Percentiles rank a stretch among this genome's conserved stretches.
Conservation (phyloP, 306 rosid genomes). For the Parietaria judaica region DNA sequence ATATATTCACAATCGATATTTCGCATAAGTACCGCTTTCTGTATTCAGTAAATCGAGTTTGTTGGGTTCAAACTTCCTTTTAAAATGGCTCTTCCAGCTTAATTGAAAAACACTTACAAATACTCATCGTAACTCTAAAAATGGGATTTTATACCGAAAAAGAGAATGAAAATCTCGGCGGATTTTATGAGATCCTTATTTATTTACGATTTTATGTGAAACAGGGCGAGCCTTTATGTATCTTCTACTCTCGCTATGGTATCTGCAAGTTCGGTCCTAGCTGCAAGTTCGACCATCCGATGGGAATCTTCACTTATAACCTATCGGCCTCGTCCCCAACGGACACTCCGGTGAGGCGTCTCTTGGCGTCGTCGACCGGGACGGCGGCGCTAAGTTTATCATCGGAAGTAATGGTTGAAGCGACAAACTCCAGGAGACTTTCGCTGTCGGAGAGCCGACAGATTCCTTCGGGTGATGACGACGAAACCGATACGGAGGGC, state of each 20-base stretch:
- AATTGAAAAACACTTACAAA: too few species aligned
- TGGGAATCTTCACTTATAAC: slow-evolving; percentile 78
- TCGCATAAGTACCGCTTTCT: too few species aligned
- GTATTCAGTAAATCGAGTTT: too few species aligned
- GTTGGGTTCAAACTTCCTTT: too few species aligned
- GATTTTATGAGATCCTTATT: too few species aligned
- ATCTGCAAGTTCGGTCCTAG: slow-evolving; percentile 98
- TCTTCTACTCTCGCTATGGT: slow-evolving; percentile 91
- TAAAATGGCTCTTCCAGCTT: too few species aligned
- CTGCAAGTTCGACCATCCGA: slow-evolving; percentile 98
- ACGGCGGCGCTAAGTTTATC: slow-evolving; percentile 69
- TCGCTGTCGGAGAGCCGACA: slow-evolving; percentile 76
- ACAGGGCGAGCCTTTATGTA: slow-evolving; percentile 93
- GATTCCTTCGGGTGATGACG: slow-evolving; percentile 62
- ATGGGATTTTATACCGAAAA: too few species aligned
- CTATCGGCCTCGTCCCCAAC: slow-evolving; percentile 53
- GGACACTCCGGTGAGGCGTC: slow-evolving; percentile 51
- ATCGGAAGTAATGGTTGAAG: slow-evolving; percentile 71
- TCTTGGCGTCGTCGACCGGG: slow-evolving; percentile 72
- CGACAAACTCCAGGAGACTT: slow-evolving; percentile 61
- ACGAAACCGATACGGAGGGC: slow-evolving; percentile 60
- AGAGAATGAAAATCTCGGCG: too few species aligned
- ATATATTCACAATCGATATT: slow-evolving; percentile 19
- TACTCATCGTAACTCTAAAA: too few species aligned
- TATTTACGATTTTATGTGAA: slow-evolving; percentile 9